Evolutionary conservation across 73 alveolate genomes (phyloP).

Genomic region (Symbiodinium natans): DNA sequence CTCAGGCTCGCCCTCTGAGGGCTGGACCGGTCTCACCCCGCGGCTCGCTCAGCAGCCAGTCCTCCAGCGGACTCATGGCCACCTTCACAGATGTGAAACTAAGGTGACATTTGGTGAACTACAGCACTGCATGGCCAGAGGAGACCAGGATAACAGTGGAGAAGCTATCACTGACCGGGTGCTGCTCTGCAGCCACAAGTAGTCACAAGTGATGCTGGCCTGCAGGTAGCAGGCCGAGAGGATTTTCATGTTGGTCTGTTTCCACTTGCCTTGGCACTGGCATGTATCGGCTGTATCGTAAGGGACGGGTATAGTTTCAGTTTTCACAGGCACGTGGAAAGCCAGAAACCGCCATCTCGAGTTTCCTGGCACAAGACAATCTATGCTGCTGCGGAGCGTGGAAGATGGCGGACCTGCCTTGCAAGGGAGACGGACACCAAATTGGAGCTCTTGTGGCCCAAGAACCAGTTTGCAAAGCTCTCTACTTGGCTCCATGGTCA

Average conservation of each 20-base stretch:
- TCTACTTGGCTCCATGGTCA: too few relatives aligned
- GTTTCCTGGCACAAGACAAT: too few relatives aligned
- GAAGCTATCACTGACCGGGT: not conserved
- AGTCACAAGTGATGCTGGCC: not conserved
- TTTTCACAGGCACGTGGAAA: too few relatives aligned
- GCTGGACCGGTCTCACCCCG: not conserved
- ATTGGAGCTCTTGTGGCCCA: too few relatives aligned
- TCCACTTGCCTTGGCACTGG: conserved; percentile 65
- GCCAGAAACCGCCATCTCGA: not conserved
- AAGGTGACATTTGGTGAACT: too few relatives aligned
- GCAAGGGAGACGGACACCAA: too few relatives aligned
- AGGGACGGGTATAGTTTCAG: too few relatives aligned
- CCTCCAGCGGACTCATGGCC: conserved; percentile 86
- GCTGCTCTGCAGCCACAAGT: not conserved
- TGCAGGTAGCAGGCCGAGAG: conserved; percentile 55
- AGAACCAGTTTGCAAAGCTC: too few relatives aligned
- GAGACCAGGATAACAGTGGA: too few relatives aligned
- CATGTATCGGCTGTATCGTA: not conserved
- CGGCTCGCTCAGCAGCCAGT: conserved; percentile 81
- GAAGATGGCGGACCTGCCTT: conserved; percentile 51
- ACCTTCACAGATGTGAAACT: conserved; percentile 6
- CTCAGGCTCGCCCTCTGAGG: too few relatives aligned
- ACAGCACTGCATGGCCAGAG: too few relatives aligned
- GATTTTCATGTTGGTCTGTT: conserved; percentile 77
- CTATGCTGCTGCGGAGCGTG: conserved; percentile 18